Conservation (phyloP, 768 basidiomycete genomes). For the Exidia glandulosa region DNA sequence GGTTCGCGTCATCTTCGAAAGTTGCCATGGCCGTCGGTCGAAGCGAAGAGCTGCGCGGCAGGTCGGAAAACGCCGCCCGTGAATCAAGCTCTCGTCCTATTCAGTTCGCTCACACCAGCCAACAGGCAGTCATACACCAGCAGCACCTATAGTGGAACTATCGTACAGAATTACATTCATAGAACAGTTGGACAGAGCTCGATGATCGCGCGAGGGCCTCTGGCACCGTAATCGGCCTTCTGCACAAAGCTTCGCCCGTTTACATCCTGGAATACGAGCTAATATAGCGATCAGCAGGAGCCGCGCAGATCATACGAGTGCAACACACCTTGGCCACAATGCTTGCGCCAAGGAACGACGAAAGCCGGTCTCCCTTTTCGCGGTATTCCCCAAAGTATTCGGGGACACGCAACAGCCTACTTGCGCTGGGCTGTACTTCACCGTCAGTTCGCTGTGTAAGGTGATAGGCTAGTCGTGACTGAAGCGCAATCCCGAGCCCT, state of each 20-base stretch:
- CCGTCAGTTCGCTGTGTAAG: conserved; percentile 51
- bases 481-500: conserved; percentile 61
- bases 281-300: conserved; percentile 1
- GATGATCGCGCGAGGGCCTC: conserved; percentile 64
- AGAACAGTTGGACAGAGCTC: conserved; percentile 68
- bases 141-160: no score
- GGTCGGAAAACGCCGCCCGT: no score
- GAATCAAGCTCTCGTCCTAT: no score
- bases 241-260: conserved; percentile 62
- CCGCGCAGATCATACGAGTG: conserved; percentile 4
- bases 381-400: conserved; percentile 89
- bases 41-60: neutral
- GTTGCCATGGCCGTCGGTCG: conserved; percentile 17
- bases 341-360: conserved; percentile 71
- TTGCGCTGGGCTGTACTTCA: conserved; percentile 59
- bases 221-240: conserved; percentile 63
- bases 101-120: no score
- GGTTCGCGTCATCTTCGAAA: conserved; percentile 30
- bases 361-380: conserved; percentile 71
- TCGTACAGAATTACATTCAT: no score
- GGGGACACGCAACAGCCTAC: conserved; percentile 56
- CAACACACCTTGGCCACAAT: conserved; percentile 70
- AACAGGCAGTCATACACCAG: no score
- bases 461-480: conserved; percentile 57
- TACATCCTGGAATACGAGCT: conserved; percentile 69